A percentile compares a stretch with the other conserved stretches of the same genome.
These are phyloP conservation scores for Barnettozyma hawaiiensis DNA, from an alignment of 1,139 yeast genomes.

Conservation along the genomic window DNA sequence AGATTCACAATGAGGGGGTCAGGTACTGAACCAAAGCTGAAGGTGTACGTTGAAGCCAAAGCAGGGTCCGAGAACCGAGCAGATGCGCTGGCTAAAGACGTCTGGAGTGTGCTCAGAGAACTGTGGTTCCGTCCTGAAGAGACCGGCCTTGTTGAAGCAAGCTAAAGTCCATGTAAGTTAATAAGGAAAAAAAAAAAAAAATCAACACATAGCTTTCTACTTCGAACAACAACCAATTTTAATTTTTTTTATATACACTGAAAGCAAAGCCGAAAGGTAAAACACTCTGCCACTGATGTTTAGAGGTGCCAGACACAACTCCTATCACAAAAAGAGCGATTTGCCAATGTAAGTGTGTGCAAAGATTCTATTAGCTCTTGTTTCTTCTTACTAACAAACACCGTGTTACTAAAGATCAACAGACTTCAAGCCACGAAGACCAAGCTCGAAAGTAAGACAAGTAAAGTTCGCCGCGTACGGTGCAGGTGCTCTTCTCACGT, in stretches of 20 bases:
- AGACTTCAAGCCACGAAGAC: conserved; percentile 17
- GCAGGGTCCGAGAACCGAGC: conserved; percentile 46
- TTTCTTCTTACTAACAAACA: not conserved
- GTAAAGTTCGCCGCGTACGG: conserved; percentile 3
- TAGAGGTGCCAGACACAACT: conserved; percentile 24
- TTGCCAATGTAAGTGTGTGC: conserved; percentile 35
- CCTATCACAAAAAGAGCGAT: conserved; percentile 39
- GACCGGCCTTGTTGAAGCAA: conserved; percentile 26
- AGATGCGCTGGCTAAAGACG: conserved; percentile 43
- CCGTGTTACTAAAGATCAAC: conserved; percentile 6
- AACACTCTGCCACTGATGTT: conserved; percentile 13
- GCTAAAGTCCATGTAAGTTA: no score
- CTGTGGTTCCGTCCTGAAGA: conserved; percentile 59
- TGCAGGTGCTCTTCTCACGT: conserved; percentile 1
- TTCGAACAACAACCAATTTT: no score
- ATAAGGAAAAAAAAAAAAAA: not conserved
- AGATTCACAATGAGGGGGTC: conserved; percentile 89
- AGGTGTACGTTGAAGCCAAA: conserved; percentile 82
- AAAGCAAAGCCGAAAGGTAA: not conserved
- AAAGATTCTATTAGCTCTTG: not conserved
- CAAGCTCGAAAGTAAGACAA: not conserved
- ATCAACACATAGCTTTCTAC: not conserved
- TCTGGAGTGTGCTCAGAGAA: conserved; percentile 58
- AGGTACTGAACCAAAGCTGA: conserved; percentile 94
- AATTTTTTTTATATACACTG: no score